Evolutionary conservation across 345 rosid genomes (phyloP), one percentile per base, ranked within the genome.

Genomic region (Populus deltoides): DNA sequence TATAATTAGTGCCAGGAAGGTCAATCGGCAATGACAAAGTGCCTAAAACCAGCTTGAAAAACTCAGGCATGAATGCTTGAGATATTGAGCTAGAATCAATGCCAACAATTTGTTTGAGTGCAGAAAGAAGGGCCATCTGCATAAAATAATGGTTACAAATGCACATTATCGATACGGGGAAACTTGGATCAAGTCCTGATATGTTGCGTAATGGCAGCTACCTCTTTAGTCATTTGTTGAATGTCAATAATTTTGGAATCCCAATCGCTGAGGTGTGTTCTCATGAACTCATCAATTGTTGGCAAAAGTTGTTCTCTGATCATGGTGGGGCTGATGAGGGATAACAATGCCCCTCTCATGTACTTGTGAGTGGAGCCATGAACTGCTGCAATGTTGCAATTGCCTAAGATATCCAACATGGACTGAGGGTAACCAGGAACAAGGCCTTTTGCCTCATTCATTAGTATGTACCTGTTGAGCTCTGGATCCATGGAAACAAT

Each of bases 351-450:
- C 29, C 97, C 93, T 83, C 98, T 88, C 84, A 92, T 90, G 69
- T 76, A 71, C 84, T 81, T 89, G 74, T 94, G 98, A 63, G 89
- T 75, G 29, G 92, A 78, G 65, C 98, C 97, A 31, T 91, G 90
- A 80, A 94, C 93, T 7, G 94, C 94, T 25, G 95, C 93, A 66
- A 94, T 89, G 84, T 94, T 94, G 75, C 84, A 70, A 75, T 85
- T 87, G 61, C 98, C 97, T 20, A 94, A 72, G 31, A 94, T 90
- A 73, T 93, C 97, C 24, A 85, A 86, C 94, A 90, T 91, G 73
- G 98, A 91, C 79, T 90, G 86, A n/a, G 97, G 97, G 74, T 94
- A 94, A 27, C 98, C 98, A 47, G 97, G 93, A 73, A 94, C 92
- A 43, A 93, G 86, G 38, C 98, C 98, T 82, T 90, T 94, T 0